Conservation (phyloP, 202 grass and related monocot genomes). For the Musa balbisiana region DNA sequence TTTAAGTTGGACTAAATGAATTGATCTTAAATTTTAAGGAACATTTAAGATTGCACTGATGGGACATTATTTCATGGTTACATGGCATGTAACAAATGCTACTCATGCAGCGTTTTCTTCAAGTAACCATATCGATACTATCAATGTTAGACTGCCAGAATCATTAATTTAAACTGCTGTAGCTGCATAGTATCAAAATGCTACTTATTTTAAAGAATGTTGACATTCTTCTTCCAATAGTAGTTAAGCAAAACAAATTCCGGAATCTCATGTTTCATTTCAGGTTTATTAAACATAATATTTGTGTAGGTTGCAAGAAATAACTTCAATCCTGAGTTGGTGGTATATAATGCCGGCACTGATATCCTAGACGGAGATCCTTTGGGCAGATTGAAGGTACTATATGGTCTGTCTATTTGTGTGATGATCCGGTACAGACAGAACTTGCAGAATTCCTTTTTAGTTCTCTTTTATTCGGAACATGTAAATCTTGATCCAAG, state of each 20-base stretch:
- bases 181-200: too few species aligned
- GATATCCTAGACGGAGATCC: conserved; percentile 94
- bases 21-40: too few species aligned
- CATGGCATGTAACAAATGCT: neutral
- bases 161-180: too few species aligned
- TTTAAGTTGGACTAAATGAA: too few species aligned
- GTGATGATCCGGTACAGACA: conserved; percentile 13
- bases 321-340: conserved; percentile 75
- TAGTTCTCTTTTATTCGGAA: conserved; percentile 11
- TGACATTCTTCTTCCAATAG: too few species aligned
- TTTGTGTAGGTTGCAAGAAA: conserved; percentile 40
- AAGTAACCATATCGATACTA: too few species aligned
- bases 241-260: too few species aligned
- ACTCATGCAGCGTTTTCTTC: neutral
- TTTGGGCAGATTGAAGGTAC: conserved; percentile 79
- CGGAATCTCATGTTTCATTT: conserved; percentile 6
- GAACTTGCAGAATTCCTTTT: neutral
- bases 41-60: too few species aligned
- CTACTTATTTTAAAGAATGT: too few species aligned
- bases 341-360: conserved; percentile 94
- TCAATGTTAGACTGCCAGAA: too few species aligned
- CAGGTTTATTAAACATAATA: neutral
- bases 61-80: neutral
- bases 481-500: too few species aligned
- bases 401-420: conserved; percentile 7